Conservation (phyloP, 73 alveolate species). For the Effrenium voratum region DNA sequence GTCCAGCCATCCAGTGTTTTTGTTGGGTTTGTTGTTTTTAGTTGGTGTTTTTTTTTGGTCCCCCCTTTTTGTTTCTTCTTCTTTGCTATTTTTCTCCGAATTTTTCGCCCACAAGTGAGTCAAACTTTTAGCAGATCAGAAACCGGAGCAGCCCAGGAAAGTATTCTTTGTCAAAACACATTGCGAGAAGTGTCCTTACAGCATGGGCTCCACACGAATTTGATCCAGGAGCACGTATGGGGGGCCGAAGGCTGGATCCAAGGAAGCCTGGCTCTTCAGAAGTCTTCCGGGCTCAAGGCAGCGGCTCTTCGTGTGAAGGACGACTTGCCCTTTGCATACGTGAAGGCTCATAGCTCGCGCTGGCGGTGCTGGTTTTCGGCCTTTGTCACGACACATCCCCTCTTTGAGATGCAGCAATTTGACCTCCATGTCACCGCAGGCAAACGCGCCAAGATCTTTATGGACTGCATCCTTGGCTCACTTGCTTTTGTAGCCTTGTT, state of each 20-base stretch:
- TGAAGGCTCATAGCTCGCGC: conserved; percentile 22
- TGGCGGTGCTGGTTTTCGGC: background rate
- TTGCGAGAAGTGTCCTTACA: conserved; percentile 10
- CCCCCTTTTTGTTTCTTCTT: no score
- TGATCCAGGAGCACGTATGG: conserved; percentile 52
- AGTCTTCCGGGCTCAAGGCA: conserved; percentile 17
- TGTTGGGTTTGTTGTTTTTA: no score
- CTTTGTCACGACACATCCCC: conserved; percentile 34
- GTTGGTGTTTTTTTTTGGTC: no score
- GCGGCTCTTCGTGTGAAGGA: background rate
- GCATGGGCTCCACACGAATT: background rate
- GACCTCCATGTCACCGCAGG: conserved; percentile 75
- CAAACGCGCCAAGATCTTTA: conserved; percentile 65
- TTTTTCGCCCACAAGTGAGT: no score
- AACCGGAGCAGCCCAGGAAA: conserved; percentile 15
- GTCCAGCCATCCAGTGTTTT: no score
- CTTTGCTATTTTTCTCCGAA: no score
- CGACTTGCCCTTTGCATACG: conserved; percentile 1
- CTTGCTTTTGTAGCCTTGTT: conserved; percentile 75
- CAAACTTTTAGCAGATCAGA: no score
- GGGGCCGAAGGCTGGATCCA: conserved; percentile 62
- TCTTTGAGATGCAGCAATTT: background rate
- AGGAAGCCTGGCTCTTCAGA: conserved; percentile 40
- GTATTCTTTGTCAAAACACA: conserved; percentile 32
- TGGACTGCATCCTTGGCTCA: conserved; percentile 73